Conservation (phyloP, 1,284 basidiomycete species). For the Cryptococcus sp. region DNA sequence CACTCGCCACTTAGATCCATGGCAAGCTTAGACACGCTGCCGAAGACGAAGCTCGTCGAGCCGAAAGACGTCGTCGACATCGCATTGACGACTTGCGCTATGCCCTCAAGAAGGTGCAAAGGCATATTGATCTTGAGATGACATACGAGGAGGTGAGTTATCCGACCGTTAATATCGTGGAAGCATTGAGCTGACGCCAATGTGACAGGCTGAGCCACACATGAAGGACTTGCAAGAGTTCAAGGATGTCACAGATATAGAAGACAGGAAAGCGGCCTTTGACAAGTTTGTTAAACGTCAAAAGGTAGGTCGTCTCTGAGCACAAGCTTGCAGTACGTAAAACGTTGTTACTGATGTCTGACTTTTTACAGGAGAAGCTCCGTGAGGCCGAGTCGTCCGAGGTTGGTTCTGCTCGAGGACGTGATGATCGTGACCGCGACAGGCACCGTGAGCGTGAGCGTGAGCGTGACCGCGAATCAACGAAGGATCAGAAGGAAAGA, state of each 20-base stretch:
- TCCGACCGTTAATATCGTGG: slow-evolving; percentile 10
- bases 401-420: slow-evolving; percentile 54
- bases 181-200: slow-evolving; percentile 1
- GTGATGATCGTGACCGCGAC: slow-evolving; percentile 27
- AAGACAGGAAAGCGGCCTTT: slow-evolving; percentile 74
- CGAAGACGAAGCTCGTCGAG: slow-evolving; percentile 74
- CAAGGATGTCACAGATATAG: slow-evolving; percentile 73
- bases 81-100: slow-evolving; percentile 94
- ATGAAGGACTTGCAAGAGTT: slow-evolving; percentile 81
- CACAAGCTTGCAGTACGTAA: no score
- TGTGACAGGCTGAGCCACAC: slow-evolving; percentile 63
- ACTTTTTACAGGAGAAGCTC: slow-evolving; percentile 64
- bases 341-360: no score
- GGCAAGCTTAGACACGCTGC: slow-evolving; percentile 69
- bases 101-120: slow-evolving; percentile 83
- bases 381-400: slow-evolving; percentile 68
- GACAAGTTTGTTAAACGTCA: slow-evolving; percentile 81
- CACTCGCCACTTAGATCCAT: slow-evolving; percentile 60
- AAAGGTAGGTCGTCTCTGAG: slow-evolving; percentile 58
- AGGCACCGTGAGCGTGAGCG: slow-evolving; percentile 52
- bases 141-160: slow-evolving; percentile 72
- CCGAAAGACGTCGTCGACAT: slow-evolving; percentile 81
- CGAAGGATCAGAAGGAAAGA: slow-evolving; percentile 5
- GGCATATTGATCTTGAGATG: slow-evolving; percentile 70
- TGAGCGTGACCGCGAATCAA: slow-evolving; percentile 46